These are phyloP conservation scores for Mortierella sp. DNA, from an alignment of 371 early-diverging fungal species.

Conservation along the genomic window DNA sequence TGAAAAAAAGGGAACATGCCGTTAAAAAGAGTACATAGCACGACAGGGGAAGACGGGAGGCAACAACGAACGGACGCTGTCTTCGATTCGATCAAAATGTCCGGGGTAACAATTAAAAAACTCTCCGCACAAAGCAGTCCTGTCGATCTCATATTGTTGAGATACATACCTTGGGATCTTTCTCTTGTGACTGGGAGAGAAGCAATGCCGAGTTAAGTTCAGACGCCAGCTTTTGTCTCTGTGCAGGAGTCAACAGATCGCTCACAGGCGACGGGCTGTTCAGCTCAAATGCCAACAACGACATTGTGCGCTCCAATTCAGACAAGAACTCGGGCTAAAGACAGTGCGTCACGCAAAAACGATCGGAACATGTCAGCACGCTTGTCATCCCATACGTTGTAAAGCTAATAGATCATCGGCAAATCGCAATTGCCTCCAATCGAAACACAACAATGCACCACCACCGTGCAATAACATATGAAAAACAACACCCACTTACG, in stretches of 20 bases:
- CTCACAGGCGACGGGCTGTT: conserved; percentile 79
- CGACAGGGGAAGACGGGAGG: not conserved
- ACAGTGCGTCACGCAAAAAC: not conserved
- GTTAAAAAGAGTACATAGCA: not conserved
- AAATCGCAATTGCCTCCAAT: not conserved
- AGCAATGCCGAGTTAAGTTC: conserved; percentile 96
- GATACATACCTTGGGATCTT: conserved; percentile 81
- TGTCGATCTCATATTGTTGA: not conserved
- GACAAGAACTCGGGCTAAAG: conserved; percentile 90
- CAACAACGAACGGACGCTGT: not conserved
- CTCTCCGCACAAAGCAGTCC: conserved; percentile 10
- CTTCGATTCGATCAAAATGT: not conserved
- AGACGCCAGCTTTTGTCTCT: conserved; percentile 93
- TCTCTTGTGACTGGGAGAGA: conserved; percentile 91
- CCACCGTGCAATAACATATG: not conserved
- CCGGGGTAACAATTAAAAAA: conserved; percentile 5
- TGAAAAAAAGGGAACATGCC: not conserved
- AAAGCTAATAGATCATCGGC: too few relatives aligned
- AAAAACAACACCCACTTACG: conserved; percentile 55
- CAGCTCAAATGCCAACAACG: conserved; percentile 92
- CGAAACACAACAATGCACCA: not conserved
- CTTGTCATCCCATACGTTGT: not conserved
- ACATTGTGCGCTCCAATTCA: conserved; percentile 97
- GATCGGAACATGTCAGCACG: not conserved
- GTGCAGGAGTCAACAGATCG: conserved; percentile 87